Base-by-base conservation (phyloP, 225 moss, liverwort and hornwort species). In the Lunularia cruciata region DNA sequence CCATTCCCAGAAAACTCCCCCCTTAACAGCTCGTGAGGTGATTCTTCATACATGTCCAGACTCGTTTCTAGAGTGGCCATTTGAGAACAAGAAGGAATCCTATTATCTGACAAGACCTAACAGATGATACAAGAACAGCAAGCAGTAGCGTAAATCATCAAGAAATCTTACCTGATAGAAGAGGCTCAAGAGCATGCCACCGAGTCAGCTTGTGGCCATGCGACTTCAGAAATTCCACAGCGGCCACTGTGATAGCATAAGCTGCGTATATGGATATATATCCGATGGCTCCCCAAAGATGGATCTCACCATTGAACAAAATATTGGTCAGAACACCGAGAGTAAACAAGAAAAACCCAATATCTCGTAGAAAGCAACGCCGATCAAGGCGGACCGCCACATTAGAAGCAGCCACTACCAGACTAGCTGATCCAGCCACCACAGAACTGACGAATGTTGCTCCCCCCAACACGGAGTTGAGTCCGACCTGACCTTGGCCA, bases 401-500 rank as follows among this genome's bases (percentile, higher is more conserved):
- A 70, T 54, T 65, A 35, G 63, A 71, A 25, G 75, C 73, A 3
- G 89, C 91, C 49, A 93, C 88, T 79, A 91, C 87, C 73, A 99
- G 72, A 64, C 89, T 86, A 37, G 93, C 93, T 25, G 89, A 84
- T 26, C 98, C 98, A 68, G 93, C 93, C 38, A 99, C 98, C 52
- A 99, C 83, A 34, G 90, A 87, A 42, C 86, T 89, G 43, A 99
- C 89, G 47, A 99, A 99, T 63, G 87, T 78, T 22, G 98, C 93
- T 57, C 91, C 98, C 11, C 98, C 98, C 6, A 99, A 34, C 39
- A 91, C 89, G 73, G 90, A 86, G 60, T 99, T 99, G 62, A 99
- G 80, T 60, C 98, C 98, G 26, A 99, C 93, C 78, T 99, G 86
- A 60, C 98, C 91, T 46, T 91, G 91, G 23, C 88, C 86, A n/a